These are phyloP conservation scores for Microcos paniculata DNA, from an alignment of 345 rosid species.

Conservation along the genomic window DNA sequence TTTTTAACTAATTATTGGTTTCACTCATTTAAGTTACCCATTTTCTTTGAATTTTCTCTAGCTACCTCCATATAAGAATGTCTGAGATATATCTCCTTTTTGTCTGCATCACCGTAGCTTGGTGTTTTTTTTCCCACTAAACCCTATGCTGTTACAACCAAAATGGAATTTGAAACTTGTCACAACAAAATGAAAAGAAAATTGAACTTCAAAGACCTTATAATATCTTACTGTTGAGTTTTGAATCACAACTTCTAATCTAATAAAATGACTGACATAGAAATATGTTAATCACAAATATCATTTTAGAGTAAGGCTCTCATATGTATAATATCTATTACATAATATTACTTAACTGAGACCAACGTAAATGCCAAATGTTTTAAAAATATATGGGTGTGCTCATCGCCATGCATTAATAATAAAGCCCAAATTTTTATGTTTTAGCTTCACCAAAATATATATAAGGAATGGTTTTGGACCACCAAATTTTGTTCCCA, in stretches of 20 bases:
- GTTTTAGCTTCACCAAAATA: background rate
- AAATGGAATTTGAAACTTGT: no score
- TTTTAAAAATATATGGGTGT: background rate
- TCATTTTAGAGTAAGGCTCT: no score
- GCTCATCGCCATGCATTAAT: background rate
- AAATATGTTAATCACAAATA: no score
- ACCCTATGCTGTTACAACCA: no score
- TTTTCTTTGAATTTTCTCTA: background rate
- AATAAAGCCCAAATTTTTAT: background rate
- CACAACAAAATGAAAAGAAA: no score
- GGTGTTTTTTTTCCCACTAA: no score
- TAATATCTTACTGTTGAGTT: no score
- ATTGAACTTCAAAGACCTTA: no score
- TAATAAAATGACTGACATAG: no score
- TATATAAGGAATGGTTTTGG: background rate
- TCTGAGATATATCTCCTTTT: background rate
- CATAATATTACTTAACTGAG: background rate
- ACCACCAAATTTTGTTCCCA: slow-evolving; percentile 4
- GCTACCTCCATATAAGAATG: background rate
- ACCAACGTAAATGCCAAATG: background rate
- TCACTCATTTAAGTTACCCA: background rate
- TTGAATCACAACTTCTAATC: no score
- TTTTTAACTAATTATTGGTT: background rate
- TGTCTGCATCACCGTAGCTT: no score
- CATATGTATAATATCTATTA: no score